Percentiles rank a stretch among this genome's conserved stretches.
Evolutionary conservation across 805 yeast species (phyloP).

Genomic region (Phaffomyces opuntiae): DNA sequence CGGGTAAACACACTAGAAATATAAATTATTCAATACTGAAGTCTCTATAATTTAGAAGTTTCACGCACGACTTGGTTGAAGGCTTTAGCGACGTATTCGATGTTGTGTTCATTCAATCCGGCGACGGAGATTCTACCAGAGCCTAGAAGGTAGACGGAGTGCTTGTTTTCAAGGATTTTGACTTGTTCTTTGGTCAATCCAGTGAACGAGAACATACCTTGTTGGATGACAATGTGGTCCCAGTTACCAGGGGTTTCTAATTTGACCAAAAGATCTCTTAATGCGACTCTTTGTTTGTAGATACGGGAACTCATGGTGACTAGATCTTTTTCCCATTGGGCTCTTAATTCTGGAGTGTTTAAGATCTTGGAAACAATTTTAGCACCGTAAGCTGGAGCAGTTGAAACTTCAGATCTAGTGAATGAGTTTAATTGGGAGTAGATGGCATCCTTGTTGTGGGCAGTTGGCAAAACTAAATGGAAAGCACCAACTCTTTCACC

Average conservation of each 20-base stretch:
- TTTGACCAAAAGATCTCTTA: constrained; percentile 52
- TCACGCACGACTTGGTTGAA: constrained; percentile 67
- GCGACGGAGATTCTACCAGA: constrained; percentile 93
- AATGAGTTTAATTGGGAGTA: constrained; percentile 68
- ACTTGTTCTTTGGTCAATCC: constrained; percentile 78
- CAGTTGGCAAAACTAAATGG: constrained; percentile 55
- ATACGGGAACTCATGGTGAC: constrained; percentile 84
- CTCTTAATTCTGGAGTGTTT: constrained; percentile 54
- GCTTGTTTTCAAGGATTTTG: constrained; percentile 63
- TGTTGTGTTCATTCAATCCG: constrained; percentile 77
- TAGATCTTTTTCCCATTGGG: constrained; percentile 82
- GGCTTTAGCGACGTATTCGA: constrained; percentile 70
- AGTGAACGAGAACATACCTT: constrained; percentile 96
- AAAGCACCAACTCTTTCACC: constrained; percentile 97
- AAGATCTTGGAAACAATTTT: constrained; percentile 77
- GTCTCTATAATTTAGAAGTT: constrained; percentile 14
- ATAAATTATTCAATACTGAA: not conserved
- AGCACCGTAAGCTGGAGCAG: constrained; percentile 95
- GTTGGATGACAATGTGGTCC: constrained; percentile 86
- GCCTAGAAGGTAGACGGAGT: constrained; percentile 72
- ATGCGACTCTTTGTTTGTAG: constrained; percentile 62
- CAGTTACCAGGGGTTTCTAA: constrained; percentile 83
- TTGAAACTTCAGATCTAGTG: constrained; percentile 81
- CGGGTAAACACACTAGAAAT: not conserved
- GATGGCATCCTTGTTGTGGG: constrained; percentile 47